Evolutionary conservation across 345 rosid genomes (phyloP), one percentile per base, ranked within the genome.

Genomic region (Lagerstroemia speciosa): DNA sequence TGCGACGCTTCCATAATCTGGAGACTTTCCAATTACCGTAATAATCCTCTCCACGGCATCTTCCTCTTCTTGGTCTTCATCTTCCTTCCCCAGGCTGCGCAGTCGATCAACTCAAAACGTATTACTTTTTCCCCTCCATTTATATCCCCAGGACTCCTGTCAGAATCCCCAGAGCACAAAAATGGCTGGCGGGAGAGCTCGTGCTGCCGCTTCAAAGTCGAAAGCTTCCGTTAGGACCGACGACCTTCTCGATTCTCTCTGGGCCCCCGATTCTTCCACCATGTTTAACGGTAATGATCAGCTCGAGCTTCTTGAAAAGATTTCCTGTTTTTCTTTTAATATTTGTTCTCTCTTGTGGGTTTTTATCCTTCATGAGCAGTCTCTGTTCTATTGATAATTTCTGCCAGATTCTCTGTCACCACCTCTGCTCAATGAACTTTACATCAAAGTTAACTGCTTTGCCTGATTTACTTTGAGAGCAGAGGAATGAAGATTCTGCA

Each of bases 221-320:
- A 50, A 65, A 52, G 53, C 73, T 77, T 68, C 73, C 69, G 75
- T 76, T 62, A 67, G 68, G n/a, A 77, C 76, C 48, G 78, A 71
- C 34, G 52, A 38, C 48, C 8, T 78, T 71, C 78, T 71, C 8
- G 81, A 78, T 11, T 70, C 83, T 71, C 48, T 79, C 61, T 81
- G 88, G 88, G 67, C 77, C 19, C 74, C 85, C 26, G 61, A 69
- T 19, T 34, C 82, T 55, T 72, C 80, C 68, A 29, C 81, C 34
- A 6, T 72, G 65, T 57, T 70, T 73, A 69, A 67, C 16, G 83
- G 92, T 87, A 76, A 55, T 60, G 66, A 31, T 53, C 67, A 27
- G 38, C 58, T 52, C 33, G 33, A 29, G 9, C 63, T 10, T 9
- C 63, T 14, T 53, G 24, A 26, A n/a, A 1, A 34, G 2, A 40